Evolutionary conservation across 2,329 filamentous ascomycete species (phyloP), one percentile per base, ranked within the genome.

Genomic region (Scytalidium sp.): DNA sequence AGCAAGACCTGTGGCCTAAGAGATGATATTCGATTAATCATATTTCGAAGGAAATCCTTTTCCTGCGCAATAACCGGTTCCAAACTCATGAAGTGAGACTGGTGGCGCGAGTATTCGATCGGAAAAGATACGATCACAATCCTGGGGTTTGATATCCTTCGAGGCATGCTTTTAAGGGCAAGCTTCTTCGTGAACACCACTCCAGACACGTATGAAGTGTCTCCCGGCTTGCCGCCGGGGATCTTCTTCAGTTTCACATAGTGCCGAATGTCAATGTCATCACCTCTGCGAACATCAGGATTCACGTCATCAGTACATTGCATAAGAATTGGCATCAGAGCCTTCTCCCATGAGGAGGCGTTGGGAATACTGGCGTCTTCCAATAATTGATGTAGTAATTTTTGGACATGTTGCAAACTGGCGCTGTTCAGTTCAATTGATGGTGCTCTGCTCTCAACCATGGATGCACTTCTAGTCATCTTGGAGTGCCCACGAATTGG

Each of bases 201-300:
- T 1, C 94, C 95, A 9, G 94, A 96, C 15, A 97, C 87, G 67
- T 99, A 99, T n/a, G 87, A 85, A 6, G 93, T 97, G 68, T 99
- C 93, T 20, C 89, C 85, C 17, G 93, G 92, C 56, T 81, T 87
- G 15, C 92, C 93, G 15, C 94, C 93, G 0, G 92, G 89, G 11
- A 99, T 94, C 65, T 95, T 96, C 67, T 99, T 99, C 23, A 99
- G 72, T 66, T 99, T 99, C 55, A 99, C 90, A 63, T 97, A 99
- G 65, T 97, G 92, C 3, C 94, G 83, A 52, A 99, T 94, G 65
- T 99, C 94, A 78, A 99, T 97, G 64, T 94, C 89, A 66, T 99
- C 94, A 22, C 91, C 92, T 49, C 83, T 81, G 50, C 91, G 87
- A 41, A 97, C 89, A 66, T 97, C 89, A 1, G 94, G 94, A 55